phyloP scores from a whole-genome alignment of 768 basidiomycete genomes.

The Calvatia gigantea region DNA sequence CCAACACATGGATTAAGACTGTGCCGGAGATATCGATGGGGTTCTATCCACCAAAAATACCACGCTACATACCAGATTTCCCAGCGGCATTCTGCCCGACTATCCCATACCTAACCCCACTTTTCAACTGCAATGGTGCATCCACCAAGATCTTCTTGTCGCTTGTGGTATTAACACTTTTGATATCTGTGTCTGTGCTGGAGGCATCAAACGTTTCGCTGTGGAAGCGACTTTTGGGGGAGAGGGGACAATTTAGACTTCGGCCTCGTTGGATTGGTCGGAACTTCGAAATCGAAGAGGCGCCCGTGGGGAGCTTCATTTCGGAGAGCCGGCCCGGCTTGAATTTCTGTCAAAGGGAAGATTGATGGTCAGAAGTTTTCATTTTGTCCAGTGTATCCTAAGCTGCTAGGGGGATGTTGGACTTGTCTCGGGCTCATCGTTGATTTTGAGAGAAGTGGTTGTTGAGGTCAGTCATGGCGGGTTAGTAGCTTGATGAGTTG shows the following conservation, averaged over 20 bases:
- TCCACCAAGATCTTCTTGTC: conserved; percentile 50
- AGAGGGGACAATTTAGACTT: conserved; percentile 32
- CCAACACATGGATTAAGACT: conserved; percentile 28
- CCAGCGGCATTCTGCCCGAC: conserved; percentile 56
- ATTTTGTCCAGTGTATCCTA: neutral
- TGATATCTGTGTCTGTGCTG: conserved; percentile 46
- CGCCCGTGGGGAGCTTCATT: neutral
- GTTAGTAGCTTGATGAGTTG: too few relatives aligned
- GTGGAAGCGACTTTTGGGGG: conserved; percentile 48
- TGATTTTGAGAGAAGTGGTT: neutral
- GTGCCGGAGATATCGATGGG: too few relatives aligned
- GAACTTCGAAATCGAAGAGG: too few relatives aligned
- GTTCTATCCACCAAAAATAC: neutral
- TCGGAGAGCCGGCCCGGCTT: neutral
- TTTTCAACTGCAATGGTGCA: conserved; percentile 48
- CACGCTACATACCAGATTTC: conserved; percentile 38
- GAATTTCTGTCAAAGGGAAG: neutral
- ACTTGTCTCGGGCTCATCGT: neutral
- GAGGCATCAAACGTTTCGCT: conserved; percentile 40
- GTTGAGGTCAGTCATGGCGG: neutral
- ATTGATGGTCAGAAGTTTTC: neutral
- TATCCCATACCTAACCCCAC: conserved; percentile 47
- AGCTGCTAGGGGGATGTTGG: neutral
- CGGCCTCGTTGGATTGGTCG: too few relatives aligned
- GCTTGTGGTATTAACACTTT: conserved; percentile 48